phyloP scores from a whole-genome alignment of 2,329 filamentous ascomycete species.

The Anthostomella pinea region DNA sequence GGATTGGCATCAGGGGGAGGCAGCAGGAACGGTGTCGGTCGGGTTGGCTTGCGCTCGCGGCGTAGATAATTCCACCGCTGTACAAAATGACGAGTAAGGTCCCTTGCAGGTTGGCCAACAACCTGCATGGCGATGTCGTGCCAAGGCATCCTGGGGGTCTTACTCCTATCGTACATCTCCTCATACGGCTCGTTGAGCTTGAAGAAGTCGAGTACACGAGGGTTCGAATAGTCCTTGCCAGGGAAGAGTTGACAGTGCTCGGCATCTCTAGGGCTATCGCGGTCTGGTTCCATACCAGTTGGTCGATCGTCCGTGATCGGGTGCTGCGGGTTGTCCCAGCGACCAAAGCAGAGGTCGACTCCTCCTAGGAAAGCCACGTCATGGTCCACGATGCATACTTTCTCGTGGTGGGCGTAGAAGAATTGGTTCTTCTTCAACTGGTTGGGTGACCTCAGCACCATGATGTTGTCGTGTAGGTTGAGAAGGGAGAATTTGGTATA shows the following conservation, averaged over 20 bases:
- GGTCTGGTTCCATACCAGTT: constrained; percentile 81
- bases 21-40: constrained; percentile 88
- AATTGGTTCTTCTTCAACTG: constrained; percentile 99
- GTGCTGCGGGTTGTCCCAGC: constrained; percentile 96
- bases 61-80: constrained; percentile 98
- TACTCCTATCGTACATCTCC: constrained; percentile 94
- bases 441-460: constrained; percentile 93
- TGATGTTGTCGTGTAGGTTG: constrained; percentile 93
- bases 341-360: constrained; percentile 92
- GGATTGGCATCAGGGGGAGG: constrained; percentile 89
- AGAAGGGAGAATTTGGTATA: constrained; percentile 96
- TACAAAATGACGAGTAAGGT: constrained; percentile 92
- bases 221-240: constrained; percentile 97
- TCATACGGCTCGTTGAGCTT: constrained; percentile 91
- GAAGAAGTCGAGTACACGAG: constrained; percentile 92
- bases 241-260: constrained; percentile 96
- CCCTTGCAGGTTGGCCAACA: constrained; percentile 89
- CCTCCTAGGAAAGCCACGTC: constrained; percentile 94
- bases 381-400: constrained; percentile 95
- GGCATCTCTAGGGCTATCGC: constrained; percentile 75
- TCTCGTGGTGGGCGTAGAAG: constrained; percentile 99
- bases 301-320: constrained; percentile 87
- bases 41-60: constrained; percentile 85
- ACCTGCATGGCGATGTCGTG: constrained; percentile 98
- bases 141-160: constrained; percentile 94